Conservation (phyloP, 371 early-diverging fungal genomes). For the Basidiobolus meristosporus region DNA sequence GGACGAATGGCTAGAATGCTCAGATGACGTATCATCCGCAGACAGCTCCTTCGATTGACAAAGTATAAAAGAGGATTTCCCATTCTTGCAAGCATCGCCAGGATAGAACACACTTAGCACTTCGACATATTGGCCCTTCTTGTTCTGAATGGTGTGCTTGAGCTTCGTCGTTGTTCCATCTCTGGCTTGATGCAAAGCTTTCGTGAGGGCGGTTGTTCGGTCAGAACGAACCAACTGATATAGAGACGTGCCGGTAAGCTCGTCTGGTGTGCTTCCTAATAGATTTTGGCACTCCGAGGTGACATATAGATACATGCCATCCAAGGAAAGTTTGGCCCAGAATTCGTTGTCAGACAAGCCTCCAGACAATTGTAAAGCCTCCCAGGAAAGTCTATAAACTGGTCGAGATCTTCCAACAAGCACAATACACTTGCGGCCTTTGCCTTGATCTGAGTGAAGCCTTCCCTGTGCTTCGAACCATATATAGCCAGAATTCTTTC, state of each 20-base stretch:
- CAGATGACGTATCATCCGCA: neutral
- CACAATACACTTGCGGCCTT: conserved; percentile 39
- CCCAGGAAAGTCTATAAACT: conserved; percentile 13
- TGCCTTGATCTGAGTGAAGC: conserved; percentile 25
- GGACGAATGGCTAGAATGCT: neutral
- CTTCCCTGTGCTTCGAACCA: conserved; percentile 42
- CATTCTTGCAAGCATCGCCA: conserved; percentile 11
- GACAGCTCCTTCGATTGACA: conserved; percentile 10
- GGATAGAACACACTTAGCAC: conserved; percentile 23
- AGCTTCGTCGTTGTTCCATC: conserved; percentile 19
- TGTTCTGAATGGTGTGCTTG: conserved; percentile 16
- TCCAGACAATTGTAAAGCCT: conserved; percentile 5
- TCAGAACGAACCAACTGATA: conserved; percentile 29
- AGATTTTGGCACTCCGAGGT: conserved; percentile 16
- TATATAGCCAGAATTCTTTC: conserved; percentile 26
- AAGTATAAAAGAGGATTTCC: conserved; percentile 16
- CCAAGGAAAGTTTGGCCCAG: conserved; percentile 37
- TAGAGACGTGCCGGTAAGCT: conserved; percentile 24
- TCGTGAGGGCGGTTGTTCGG: conserved; percentile 20
- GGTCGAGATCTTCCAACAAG: conserved; percentile 27
- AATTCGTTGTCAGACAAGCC: conserved; percentile 15
- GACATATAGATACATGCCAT: conserved; percentile 31
- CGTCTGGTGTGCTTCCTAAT: conserved; percentile 18
- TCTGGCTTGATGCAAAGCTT: conserved; percentile 20
- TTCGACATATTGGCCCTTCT: conserved; percentile 15